These are phyloP conservation scores for Candida methanosorbosa DNA, from an alignment of 805 yeast genomes.

Conservation along the genomic window DNA sequence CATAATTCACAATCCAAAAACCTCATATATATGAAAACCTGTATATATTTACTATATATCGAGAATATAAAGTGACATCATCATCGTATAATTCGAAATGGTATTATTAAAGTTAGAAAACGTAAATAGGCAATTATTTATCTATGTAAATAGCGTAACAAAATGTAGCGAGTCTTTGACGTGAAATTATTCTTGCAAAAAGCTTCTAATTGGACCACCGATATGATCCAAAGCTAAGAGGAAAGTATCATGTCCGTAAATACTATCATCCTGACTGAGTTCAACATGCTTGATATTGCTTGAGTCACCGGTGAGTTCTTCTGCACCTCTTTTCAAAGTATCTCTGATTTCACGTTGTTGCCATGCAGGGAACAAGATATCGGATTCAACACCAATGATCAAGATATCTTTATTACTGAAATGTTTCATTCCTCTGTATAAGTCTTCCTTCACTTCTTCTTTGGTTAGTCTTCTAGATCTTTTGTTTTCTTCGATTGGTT, in stretches of 20 bases:
- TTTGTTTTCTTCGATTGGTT: slow-evolving; percentile 48
- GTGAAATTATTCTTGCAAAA: slow-evolving; percentile 38
- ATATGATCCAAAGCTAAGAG: slow-evolving; percentile 69
- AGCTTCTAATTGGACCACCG: slow-evolving; percentile 65
- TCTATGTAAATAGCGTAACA: too few relatives aligned
- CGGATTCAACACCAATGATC: slow-evolving; percentile 89
- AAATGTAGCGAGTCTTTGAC: too few relatives aligned
- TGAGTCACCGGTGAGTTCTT: slow-evolving; percentile 26
- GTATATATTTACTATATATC: too few relatives aligned
- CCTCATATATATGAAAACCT: too few relatives aligned
- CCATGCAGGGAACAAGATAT: slow-evolving; percentile 88
- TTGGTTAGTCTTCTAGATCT: slow-evolving; percentile 35
- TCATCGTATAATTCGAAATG: too few relatives aligned
- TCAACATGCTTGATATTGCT: slow-evolving; percentile 54
- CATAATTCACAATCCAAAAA: too few relatives aligned
- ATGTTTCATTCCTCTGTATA: slow-evolving; percentile 54
- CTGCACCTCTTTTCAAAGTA: slow-evolving; percentile 34
- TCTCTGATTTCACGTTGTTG: slow-evolving; percentile 79
- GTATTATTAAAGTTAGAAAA: too few relatives aligned
- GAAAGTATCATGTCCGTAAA: slow-evolving; percentile 90
- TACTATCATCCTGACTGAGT: slow-evolving; percentile 64
- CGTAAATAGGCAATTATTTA: too few relatives aligned
- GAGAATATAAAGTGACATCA: too few relatives aligned
- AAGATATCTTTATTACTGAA: slow-evolving; percentile 59
- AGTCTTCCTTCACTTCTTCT: slow-evolving; percentile 53